phyloP scores from a whole-genome alignment of 2,329 filamentous ascomycete species.

The Dactylellina haptotyla region DNA sequence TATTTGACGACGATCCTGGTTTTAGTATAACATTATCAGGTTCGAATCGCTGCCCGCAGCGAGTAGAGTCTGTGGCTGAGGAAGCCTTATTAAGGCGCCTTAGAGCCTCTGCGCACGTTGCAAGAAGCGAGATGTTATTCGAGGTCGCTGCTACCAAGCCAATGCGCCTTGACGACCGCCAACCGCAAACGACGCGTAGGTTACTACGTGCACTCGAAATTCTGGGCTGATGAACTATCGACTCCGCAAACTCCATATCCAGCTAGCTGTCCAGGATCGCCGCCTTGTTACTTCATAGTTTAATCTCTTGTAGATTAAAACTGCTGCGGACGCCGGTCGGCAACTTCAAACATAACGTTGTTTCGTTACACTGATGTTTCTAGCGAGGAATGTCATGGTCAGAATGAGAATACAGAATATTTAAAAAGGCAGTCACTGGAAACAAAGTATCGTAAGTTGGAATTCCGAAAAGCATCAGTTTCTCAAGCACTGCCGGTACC shows the following conservation, averaged over 20 bases:
- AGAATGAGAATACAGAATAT: not conserved
- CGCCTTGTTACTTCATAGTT: slow-evolving; percentile 23
- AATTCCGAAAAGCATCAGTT: not conserved
- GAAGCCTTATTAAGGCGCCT: not conserved
- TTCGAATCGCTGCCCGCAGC: too few species aligned
- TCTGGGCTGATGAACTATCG: not conserved
- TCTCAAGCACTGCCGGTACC: not conserved
- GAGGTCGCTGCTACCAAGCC: not conserved
- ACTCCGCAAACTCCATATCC: not conserved
- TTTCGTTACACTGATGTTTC: slow-evolving; percentile 4
- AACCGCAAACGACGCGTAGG: too few species aligned
- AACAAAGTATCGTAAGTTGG: slow-evolving; percentile 4
- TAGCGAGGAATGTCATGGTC: not conserved
- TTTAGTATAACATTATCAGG: too few species aligned
- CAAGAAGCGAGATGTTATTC: too few species aligned
- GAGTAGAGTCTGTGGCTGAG: too few species aligned
- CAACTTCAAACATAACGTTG: slow-evolving; percentile 37
- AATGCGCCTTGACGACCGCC: too few species aligned
- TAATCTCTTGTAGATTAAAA: slow-evolving; percentile 4
- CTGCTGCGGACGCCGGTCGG: slow-evolving; percentile 20
- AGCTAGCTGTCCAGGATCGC: not conserved
- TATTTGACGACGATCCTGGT: too few species aligned
- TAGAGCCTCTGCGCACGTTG: too few species aligned
- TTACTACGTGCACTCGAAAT: too few species aligned
- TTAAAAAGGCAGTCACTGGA: not conserved